Percentiles rank a stretch among this genome's conserved stretches.
phyloP scores from a whole-genome alignment of 2,329 filamentous ascomycete species.

The Fusarium keratoplasticum region DNA sequence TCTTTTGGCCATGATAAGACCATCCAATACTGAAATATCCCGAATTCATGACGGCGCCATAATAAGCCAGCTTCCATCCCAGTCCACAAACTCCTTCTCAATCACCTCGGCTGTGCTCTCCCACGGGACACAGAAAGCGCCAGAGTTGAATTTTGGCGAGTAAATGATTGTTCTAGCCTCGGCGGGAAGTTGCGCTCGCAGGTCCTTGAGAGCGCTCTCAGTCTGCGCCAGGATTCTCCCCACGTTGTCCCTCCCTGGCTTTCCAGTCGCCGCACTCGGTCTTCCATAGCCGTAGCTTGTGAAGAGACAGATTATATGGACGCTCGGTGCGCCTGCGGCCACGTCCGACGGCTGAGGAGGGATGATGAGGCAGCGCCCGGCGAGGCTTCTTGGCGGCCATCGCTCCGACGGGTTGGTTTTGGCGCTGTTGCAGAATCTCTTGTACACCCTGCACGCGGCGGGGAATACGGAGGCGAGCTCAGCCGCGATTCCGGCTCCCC shows the following conservation, averaged over 20 bases:
- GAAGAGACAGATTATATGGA: constrained; percentile 33
- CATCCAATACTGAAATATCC: background rate
- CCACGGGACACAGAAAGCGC: constrained; percentile 34
- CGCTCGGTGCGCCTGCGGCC: constrained; percentile 31
- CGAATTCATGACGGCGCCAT: constrained; percentile 31
- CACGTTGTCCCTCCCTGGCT: constrained; percentile 25
- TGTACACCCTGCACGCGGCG: constrained; percentile 39
- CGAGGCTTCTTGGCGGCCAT: constrained; percentile 36
- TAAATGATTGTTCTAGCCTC: constrained; percentile 1
- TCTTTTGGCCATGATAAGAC: background rate
- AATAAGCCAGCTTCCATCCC: constrained; percentile 27
- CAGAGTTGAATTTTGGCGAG: constrained; percentile 38
- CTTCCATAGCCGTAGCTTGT: constrained; percentile 38
- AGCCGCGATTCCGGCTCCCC: constrained; percentile 46
- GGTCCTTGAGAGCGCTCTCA: constrained; percentile 10
- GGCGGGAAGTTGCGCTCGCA: constrained; percentile 7
- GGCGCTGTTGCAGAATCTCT: constrained; percentile 38
- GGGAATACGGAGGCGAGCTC: constrained; percentile 45
- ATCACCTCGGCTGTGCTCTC: constrained; percentile 20
- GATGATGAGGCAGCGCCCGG: constrained; percentile 45
- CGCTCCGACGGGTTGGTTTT: constrained; percentile 13
- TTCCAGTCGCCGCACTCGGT: constrained; percentile 18
- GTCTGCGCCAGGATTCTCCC: constrained; percentile 33
- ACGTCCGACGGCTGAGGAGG: constrained; percentile 41
- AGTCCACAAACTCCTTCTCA: constrained; percentile 24